These are phyloP conservation scores for Larix sibirica DNA, from an alignment of 83 land plant species.

Conservation along the genomic window DNA sequence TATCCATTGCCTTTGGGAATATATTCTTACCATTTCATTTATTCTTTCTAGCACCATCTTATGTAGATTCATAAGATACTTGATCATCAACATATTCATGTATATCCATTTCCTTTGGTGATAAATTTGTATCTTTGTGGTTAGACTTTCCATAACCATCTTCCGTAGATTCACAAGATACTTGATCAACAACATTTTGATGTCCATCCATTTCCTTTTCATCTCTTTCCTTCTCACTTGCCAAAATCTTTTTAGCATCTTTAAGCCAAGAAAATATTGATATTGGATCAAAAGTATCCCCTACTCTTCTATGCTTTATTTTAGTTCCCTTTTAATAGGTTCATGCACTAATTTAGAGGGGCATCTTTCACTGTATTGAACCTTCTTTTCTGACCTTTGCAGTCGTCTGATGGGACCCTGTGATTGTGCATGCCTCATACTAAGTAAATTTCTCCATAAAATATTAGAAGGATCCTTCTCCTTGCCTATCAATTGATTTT, in stretches of 20 bases:
- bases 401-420: not conserved
- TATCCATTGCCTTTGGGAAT: not conserved
- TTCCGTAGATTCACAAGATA: not conserved
- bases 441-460: slow-evolving; percentile 1
- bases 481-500: slow-evolving; percentile 3
- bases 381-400: not conserved
- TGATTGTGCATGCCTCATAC: not conserved
- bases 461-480: not conserved
- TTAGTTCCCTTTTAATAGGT: not conserved
- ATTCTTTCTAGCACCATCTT: not conserved
- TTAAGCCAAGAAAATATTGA: slow-evolving; percentile 6
- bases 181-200: not conserved
- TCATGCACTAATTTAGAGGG: not conserved
- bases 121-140: not conserved
- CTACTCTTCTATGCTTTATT: slow-evolving; percentile 10
- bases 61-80: slow-evolving; percentile 1
- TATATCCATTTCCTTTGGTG: not conserved
- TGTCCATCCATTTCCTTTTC: not conserved
- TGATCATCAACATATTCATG: not conserved
- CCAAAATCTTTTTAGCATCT: not conserved
- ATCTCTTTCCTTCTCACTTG: not conserved
- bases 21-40: not conserved
- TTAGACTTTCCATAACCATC: not conserved
- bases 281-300: slow-evolving; percentile 11
- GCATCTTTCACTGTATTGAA: not conserved